phyloP scores from a whole-genome alignment of 306 rosid genomes.

The Hippophae tibetana region DNA sequence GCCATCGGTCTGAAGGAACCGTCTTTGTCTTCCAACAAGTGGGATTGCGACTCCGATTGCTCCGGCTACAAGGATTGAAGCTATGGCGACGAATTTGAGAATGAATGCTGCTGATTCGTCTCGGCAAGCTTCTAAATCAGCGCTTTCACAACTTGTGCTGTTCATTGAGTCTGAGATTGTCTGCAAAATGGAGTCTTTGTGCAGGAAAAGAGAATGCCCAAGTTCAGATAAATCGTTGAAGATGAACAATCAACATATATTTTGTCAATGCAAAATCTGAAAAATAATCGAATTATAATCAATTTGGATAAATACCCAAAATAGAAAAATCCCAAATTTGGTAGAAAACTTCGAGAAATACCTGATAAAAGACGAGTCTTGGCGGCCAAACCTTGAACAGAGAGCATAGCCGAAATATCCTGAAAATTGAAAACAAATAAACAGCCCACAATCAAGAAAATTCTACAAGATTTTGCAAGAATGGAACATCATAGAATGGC shows the following conservation, averaged over 20 bases:
- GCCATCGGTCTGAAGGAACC: constrained; percentile 63
- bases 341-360: constrained; percentile 11
- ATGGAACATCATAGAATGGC: not conserved
- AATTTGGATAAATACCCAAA: not conserved
- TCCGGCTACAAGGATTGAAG: constrained; percentile 58
- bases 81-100: constrained; percentile 66
- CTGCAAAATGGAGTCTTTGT: constrained; percentile 31
- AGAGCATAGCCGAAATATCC: constrained; percentile 65
- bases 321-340: not conserved
- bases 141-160: constrained; percentile 35
- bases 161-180: constrained; percentile 41
- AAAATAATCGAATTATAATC: not conserved
- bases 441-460: not conserved
- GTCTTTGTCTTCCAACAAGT: constrained; percentile 41
- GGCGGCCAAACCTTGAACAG: constrained; percentile 17
- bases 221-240: not conserved
- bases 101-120: constrained; percentile 55
- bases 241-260: not conserved
- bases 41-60: constrained; percentile 73
- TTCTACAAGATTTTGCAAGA: not conserved
- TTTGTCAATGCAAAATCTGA: not conserved
- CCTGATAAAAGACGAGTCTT: constrained; percentile 37
- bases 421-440: constrained; percentile 10
- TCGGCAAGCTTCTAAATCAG: constrained; percentile 43
- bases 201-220: constrained; percentile 6